A percentile compares a stretch with the other conserved stretches of the same genome.
Evolutionary conservation across 768 basidiomycete species (phyloP).

Genomic region (Leccinum sublutescens): DNA sequence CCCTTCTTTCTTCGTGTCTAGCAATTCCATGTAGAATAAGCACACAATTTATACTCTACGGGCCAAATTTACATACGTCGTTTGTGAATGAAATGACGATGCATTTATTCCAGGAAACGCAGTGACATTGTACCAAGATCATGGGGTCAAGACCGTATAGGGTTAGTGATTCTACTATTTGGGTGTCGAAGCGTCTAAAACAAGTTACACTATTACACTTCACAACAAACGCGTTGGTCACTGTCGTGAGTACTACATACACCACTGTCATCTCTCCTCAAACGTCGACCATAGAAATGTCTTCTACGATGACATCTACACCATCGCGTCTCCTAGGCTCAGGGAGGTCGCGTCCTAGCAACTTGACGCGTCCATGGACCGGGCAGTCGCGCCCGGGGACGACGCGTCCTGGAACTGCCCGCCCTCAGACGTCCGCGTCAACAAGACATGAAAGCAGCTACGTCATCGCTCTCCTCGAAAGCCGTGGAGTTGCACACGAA

Average conservation of each 20-base stretch:
- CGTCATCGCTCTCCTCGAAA: constrained; percentile 71
- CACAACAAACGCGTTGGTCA: neutral
- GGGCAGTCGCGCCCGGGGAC: constrained; percentile 55
- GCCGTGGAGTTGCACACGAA: constrained; percentile 75
- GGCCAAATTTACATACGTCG: constrained; percentile 14
- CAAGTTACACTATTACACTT: neutral
- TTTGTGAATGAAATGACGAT: constrained; percentile 2
- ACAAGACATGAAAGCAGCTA: constrained; percentile 58
- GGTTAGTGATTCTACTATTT: neutral
- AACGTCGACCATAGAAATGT: neutral
- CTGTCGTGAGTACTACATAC: neutral
- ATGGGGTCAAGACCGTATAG: too few relatives aligned
- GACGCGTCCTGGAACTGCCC: constrained; percentile 36
- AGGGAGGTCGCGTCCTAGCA: constrained; percentile 14
- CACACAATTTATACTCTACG: constrained; percentile 28
- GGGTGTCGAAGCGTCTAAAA: neutral
- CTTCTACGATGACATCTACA: constrained; percentile 6
- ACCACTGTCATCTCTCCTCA: neutral
- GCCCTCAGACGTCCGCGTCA: constrained; percentile 66
- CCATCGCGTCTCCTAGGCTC: constrained; percentile 14
- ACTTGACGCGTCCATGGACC: constrained; percentile 47
- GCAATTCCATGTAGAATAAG: constrained; percentile 38
- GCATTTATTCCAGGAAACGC: neutral
- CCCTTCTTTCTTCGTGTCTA: constrained; percentile 17
- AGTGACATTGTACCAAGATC: neutral